Evolutionary conservation across 345 rosid species (phyloP), one percentile per base, ranked within the genome.

Genomic region (Hibiscus tridactylites): DNA sequence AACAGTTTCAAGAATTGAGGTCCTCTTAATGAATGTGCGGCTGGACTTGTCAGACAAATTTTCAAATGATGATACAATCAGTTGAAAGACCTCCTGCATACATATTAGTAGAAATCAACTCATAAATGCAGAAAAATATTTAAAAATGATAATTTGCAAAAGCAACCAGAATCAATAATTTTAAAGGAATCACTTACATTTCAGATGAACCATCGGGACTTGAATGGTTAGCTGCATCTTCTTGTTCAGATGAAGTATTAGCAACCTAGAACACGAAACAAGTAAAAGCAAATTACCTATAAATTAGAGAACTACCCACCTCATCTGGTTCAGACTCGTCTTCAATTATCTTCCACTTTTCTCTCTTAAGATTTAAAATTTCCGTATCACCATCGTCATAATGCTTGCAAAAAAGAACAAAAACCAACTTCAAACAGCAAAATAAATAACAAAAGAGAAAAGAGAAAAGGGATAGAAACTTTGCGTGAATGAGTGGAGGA

Each of bases 331-430:
- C 83, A 52, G 86, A 70, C 50, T 80, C 82, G 53, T 53, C 77
- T 37, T 53, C 59, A 74, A 88, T 66, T 17, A 86, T 46, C 80
- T 77, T 76, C 94, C 93, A 91, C 73, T 65, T 91, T 78, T 96
- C 77, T 76, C 17, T 85, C 78, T 77, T 86, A 53, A 96, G 83
- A 82, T 74, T 57, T 72, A 96, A 79, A 24, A 39, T 68, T 80
- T 96, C 98, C 78, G 71, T 57, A 49, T 92, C 99, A 10, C 98
- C 98, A 71, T 92, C 99, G 52, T 66, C 68, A 75, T 96, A 96
- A 15, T 58, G 5, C 73, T 21, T 21, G 21, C 21, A 21, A 21
- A 21, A 21, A 21, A 21, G 21, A 21, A 21, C 21, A 21, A 21
- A 21, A 21, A 21, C 21, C 21, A 21, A 21, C 21, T 21, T 21